phyloP scores from a whole-genome alignment of 805 yeast genomes.

The Starmerella davenportii region DNA sequence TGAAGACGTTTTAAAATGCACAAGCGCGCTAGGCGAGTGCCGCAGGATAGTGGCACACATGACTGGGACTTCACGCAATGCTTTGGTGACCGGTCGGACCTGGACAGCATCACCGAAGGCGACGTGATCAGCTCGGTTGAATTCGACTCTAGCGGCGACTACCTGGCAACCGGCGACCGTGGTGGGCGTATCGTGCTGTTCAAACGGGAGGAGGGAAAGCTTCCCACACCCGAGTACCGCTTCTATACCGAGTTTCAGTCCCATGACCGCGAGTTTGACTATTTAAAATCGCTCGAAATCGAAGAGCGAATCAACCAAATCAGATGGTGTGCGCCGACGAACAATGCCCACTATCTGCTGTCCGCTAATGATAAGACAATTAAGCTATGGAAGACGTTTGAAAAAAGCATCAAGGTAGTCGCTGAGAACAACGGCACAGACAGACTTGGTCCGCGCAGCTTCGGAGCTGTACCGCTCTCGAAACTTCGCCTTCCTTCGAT shows the following conservation, averaged over 20 bases:
- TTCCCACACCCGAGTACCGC: constrained; percentile 44
- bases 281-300: constrained; percentile 83
- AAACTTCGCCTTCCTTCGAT: constrained; percentile 65
- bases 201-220: constrained; percentile 49
- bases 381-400: constrained; percentile 90
- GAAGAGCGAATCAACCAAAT: constrained; percentile 97
- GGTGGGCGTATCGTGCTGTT: constrained; percentile 96
- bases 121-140: constrained; percentile 95
- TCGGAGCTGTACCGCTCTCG: constrained; percentile 17
- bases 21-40: not conserved
- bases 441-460: constrained; percentile 18
- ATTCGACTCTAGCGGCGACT: constrained; percentile 87
- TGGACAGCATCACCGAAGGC: constrained; percentile 86
- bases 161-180: constrained; percentile 92
- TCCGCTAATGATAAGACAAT: constrained; percentile 97
- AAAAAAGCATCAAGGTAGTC: constrained; percentile 78
- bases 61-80: constrained; percentile 87
- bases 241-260: constrained; percentile 94
- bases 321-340: constrained; percentile 81
- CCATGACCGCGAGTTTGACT: constrained; percentile 97
- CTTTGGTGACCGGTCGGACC: constrained; percentile 96
- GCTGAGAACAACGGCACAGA: constrained; percentile 71
- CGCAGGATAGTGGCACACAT: constrained; percentile 21
- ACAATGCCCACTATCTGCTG: constrained; percentile 75
- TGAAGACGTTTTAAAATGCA: too few species aligned